Evolutionary conservation across 2,329 filamentous ascomycete genomes (phyloP), one percentile per base, ranked within the genome.

Genomic region (Aureobasidium lini): DNA sequence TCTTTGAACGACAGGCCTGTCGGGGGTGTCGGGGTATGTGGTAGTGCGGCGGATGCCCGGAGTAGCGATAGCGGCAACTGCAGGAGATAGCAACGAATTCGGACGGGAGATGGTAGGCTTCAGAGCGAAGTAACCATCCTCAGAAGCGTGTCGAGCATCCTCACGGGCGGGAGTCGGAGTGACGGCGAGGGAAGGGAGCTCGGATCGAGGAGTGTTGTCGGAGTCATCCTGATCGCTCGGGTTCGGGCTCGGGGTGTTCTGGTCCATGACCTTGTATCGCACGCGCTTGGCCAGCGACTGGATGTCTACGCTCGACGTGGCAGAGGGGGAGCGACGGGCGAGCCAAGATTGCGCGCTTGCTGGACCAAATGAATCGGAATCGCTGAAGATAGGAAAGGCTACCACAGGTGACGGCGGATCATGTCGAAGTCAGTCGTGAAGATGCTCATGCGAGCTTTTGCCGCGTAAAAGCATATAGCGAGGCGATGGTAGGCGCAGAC

Each of bases 201-300:
- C 75, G 6, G 73, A 74, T 60, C 73, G 71, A 49, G 73, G 72
- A 13, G 74, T 76, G 62, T 65, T 68, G 66, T 74, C 73, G 37
- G 66, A 63, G 59, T 73, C 68, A 37, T 48, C 48, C 29, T 49
- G 37, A 11, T 36, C 18, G 42, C 11, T 29, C 29, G 52, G 52
- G 29, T 16, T 29, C 29, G 52, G 52, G 29, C 31, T 40, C 40
- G 52, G 52, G 5, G 52, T 44, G 31, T 47, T 31, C 31, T 47
- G 42, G 34, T 47, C 54, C 54, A 57, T 57, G 54, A 48, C 54
- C 54, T 48, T 57, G 52, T 46, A 46, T 44, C 52, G 39, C 16
- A 57, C 52, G 39, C 52, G 52, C 40, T 57, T 57, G 40, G 52
- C 52, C 52, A 57, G 52, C 52, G 52, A 57, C 52, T 46, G 52